Percentiles rank a stretch among this genome's conserved stretches.
phyloP scores from a whole-genome alignment of 2,329 filamentous ascomycete species.

The Pseudocercospora fuligena region DNA sequence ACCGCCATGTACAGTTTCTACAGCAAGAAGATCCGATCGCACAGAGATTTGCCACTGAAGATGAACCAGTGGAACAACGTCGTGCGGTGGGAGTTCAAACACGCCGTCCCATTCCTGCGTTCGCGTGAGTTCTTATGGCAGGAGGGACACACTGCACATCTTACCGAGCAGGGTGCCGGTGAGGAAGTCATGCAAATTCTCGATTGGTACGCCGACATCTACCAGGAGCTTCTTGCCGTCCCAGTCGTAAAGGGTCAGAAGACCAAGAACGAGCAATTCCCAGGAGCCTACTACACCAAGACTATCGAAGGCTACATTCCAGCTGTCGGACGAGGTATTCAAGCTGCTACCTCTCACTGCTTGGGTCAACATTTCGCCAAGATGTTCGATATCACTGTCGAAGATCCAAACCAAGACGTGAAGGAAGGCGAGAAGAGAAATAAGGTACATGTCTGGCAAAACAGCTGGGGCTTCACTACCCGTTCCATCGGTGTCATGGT shows the following conservation, averaged over 20 bases:
- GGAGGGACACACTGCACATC: conserved; percentile 90
- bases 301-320: conserved; percentile 98
- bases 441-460: conserved; percentile 92
- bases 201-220: conserved; percentile 88
- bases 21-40: conserved; percentile 93
- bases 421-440: conserved; percentile 72
- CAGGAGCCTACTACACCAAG: conserved; percentile 93
- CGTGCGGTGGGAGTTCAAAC: conserved; percentile 97
- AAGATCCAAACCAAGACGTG: conserved; percentile 74
- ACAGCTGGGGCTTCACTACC: conserved; percentile 97
- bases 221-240: conserved; percentile 90
- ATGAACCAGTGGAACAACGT: conserved; percentile 98
- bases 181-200: conserved; percentile 91
- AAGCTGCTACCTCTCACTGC: conserved; percentile 92
- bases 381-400: conserved; percentile 98
- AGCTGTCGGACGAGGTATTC: conserved; percentile 92
- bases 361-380: conserved; percentile 98
- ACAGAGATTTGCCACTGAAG: conserved; percentile 90
- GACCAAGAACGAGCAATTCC: conserved; percentile 98
- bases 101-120: conserved; percentile 81
- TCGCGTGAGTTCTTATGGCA: conserved; percentile 98
- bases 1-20: conserved; percentile 96
- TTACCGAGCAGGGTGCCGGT: conserved; percentile 80
- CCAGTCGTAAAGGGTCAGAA: conserved; percentile 92
- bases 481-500: conserved; percentile 98